Conservation (phyloP, 1,284 basidiomycete species). For the Xerocomus tenax region DNA sequence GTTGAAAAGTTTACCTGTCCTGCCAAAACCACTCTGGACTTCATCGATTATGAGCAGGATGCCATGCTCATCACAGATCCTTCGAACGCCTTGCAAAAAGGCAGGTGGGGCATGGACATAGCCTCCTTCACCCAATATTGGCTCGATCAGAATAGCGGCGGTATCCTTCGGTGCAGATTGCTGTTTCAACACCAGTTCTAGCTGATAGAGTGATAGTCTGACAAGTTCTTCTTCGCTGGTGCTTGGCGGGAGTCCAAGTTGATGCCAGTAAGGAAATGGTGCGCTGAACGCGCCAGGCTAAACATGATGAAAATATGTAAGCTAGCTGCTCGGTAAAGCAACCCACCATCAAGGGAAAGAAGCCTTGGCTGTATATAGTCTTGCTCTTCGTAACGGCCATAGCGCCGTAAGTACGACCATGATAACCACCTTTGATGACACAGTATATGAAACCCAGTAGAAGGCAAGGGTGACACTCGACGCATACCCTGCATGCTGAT, state of each 20-base stretch:
- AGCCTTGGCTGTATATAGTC: slow-evolving; percentile 78
- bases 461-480: background rate
- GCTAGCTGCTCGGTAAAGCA: background rate
- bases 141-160: slow-evolving; percentile 87
- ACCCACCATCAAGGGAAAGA: slow-evolving; percentile 73
- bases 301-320: background rate
- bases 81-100: slow-evolving; percentile 73
- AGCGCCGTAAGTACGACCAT: slow-evolving; percentile 81
- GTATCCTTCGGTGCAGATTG: slow-evolving; percentile 81
- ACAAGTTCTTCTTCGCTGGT: slow-evolving; percentile 64
- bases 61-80: slow-evolving; percentile 79
- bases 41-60: slow-evolving; percentile 82
- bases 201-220: slow-evolving; percentile 66
- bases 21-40: slow-evolving; percentile 84
- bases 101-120: slow-evolving; percentile 83
- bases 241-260: slow-evolving; percentile 56
- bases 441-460: slow-evolving; percentile 1
- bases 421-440: slow-evolving; percentile 55
- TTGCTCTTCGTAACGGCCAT: slow-evolving; percentile 88
- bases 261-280: slow-evolving; percentile 92
- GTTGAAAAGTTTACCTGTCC: slow-evolving; percentile 83
- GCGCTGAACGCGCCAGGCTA: slow-evolving; percentile 78
- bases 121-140: slow-evolving; percentile 89
- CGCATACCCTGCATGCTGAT: slow-evolving; percentile 76
- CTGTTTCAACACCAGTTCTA: slow-evolving; percentile 77